These are phyloP conservation scores for Daldinia decipiens DNA, from an alignment of 495 filamentous ascomycete species.

Conservation along the genomic window DNA sequence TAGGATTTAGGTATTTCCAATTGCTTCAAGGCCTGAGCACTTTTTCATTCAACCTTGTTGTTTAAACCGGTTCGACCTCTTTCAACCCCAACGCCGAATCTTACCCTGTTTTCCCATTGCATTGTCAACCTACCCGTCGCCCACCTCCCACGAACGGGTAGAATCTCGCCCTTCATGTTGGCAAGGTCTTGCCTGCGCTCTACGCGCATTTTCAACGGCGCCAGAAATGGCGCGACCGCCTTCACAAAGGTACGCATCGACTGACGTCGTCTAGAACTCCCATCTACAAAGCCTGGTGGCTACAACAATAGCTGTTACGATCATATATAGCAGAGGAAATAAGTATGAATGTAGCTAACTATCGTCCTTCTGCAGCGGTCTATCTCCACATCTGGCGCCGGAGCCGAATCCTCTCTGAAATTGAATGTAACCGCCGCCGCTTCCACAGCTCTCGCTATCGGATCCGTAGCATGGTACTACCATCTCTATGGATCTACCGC, in stretches of 20 bases:
- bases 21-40: conserved; percentile 52
- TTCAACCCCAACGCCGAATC: conserved; percentile 39
- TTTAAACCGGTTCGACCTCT: conserved; percentile 46
- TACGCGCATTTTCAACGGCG: conserved; percentile 79
- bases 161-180: conserved; percentile 75
- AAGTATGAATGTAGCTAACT: conserved; percentile 46
- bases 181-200: conserved; percentile 84
- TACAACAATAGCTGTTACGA: conserved; percentile 13
- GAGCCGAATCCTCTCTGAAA: conserved; percentile 68
- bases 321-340: conserved; percentile 30
- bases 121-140: conserved; percentile 46
- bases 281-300: conserved; percentile 14
- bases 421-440: conserved; percentile 83
- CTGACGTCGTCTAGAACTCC: conserved; percentile 19
- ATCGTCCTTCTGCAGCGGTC: conserved; percentile 63
- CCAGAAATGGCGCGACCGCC: conserved; percentile 67
- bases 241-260: conserved; percentile 66
- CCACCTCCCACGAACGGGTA: conserved; percentile 56
- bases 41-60: conserved; percentile 46
- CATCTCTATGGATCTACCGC: conserved; percentile 90
- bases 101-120: conserved; percentile 40
- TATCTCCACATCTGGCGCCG: conserved; percentile 67
- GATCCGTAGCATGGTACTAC: conserved; percentile 93
- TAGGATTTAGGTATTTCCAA: conserved; percentile 47
- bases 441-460: conserved; percentile 84